Evolutionary conservation across 768 basidiomycete genomes (phyloP).

Genomic region (Cystofilobasidium bisporidii): DNA sequence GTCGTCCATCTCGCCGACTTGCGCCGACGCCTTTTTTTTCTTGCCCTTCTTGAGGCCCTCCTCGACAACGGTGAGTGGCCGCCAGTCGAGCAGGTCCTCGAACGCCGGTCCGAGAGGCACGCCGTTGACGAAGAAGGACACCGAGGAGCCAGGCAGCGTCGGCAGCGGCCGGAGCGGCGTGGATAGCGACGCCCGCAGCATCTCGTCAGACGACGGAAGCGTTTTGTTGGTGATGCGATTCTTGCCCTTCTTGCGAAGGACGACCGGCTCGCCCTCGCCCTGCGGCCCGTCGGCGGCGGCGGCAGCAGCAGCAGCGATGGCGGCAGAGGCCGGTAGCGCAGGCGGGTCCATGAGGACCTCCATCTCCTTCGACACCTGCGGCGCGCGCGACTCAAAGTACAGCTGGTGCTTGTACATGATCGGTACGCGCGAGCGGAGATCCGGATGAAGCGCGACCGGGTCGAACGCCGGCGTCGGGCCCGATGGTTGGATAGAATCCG

Average conservation of each 20-base stretch:
- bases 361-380: conserved; percentile 86
- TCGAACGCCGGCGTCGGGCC: background rate
- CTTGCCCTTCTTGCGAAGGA: conserved; percentile 44
- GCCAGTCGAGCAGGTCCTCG: conserved; percentile 77
- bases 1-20: conserved; percentile 51
- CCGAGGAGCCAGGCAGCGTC: conserved; percentile 56
- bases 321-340: conserved; percentile 50
- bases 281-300: background rate
- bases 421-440: conserved; percentile 77
- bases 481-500: background rate
- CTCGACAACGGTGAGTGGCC: conserved; percentile 61
- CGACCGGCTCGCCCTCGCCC: background rate
- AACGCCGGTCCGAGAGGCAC: conserved; percentile 73
- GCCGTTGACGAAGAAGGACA: conserved; percentile 90
- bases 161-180: conserved; percentile 55
- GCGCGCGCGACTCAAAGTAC: conserved; percentile 90
- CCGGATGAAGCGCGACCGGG: background rate
- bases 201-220: conserved; percentile 23
- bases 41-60: conserved; percentile 54
- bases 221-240: conserved; percentile 26
- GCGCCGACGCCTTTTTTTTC: conserved; percentile 54
- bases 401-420: conserved; percentile 95
- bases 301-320: conserved; percentile 46
- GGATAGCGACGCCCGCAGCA: background rate
- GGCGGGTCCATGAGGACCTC: conserved; percentile 64